Evolutionary conservation across 2,329 filamentous ascomycete species (phyloP), one percentile per base, ranked within the genome.

Genomic region (Purpureocillium lavendulum): DNA sequence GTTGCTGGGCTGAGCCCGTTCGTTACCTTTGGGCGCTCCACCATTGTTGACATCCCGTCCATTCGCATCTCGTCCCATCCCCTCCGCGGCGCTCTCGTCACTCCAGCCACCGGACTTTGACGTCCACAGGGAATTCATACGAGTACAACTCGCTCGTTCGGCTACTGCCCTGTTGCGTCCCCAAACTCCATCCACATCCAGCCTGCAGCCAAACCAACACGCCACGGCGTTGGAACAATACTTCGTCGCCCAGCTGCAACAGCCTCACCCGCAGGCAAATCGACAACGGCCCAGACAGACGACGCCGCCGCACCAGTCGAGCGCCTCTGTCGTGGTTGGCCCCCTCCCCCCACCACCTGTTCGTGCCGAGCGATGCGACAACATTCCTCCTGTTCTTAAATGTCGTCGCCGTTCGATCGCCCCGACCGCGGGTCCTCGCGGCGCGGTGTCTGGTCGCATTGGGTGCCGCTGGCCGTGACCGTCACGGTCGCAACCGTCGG

Each of bases 401-500:
- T 80, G 75, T 75, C 76, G 56, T 69, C 71, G 55, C 68, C 69
- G 46, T 78, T 81, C 73, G 77, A 84, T 67, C 69, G 70, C 54
- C 67, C 69, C 59, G 65, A 75, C 56, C 64, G 66, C 53, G 59
- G 65, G 54, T 67, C 73, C 54, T 72, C 73, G 67, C 71, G 76
- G 64, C 70, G 74, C 61, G 69, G 73, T 58, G 73, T 78, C 49
- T 77, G 86, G 65, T 77, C 82, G 55, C 90, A 94, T 66, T 96
- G 89, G 87, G 77, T 95, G 44, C 90, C 90, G 46, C 73, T 97
- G 41, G 82, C 81, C 48, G 65, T 95, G 48, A 96, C 89, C 36
- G 80, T 94, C 42, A 89, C 87, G 35, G 79, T 94, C 50, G 90
- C 90, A 44, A 87, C 89, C 16, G 81, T 85, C 40, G 88, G 89